Conservation (phyloP, 805 yeast species). For the Metschnikowia aberdeeniae region DNA sequence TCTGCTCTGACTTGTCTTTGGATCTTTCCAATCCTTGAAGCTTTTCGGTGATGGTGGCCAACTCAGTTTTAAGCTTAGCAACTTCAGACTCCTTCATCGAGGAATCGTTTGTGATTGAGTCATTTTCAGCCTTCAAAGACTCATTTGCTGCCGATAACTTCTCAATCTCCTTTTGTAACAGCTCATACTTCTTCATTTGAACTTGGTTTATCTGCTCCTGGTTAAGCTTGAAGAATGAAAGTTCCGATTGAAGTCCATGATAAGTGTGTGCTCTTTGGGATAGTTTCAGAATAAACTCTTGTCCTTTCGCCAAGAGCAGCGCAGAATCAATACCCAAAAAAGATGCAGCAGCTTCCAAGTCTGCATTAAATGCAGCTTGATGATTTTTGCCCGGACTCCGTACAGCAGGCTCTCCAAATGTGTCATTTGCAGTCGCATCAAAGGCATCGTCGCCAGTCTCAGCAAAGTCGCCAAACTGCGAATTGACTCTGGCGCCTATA, state of each 20-base stretch:
- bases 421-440: conserved; percentile 16
- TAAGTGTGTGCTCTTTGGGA: conserved; percentile 24
- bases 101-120: conserved; percentile 7
- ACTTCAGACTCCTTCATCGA: conserved; percentile 3
- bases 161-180: conserved; percentile 19
- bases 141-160: conserved; percentile 22
- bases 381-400: conserved; percentile 2
- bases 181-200: conserved; percentile 21
- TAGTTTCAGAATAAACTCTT: conserved; percentile 19
- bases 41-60: conserved; percentile 16
- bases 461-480: conserved; percentile 10
- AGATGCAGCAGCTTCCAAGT: conserved; percentile 21
- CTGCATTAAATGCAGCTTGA: conserved; percentile 9
- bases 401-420: conserved; percentile 11
- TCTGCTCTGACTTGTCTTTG: conserved; percentile 8
- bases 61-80: conserved; percentile 11
- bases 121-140: conserved; percentile 17
- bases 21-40: conserved; percentile 17
- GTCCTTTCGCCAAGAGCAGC: conserved; percentile 8
- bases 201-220: conserved; percentile 30
- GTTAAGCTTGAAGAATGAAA: conserved; percentile 31
- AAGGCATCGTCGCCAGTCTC: conserved; percentile 16
- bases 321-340: conserved; percentile 27
- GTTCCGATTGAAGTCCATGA: conserved; percentile 28
- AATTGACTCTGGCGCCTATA: conserved; percentile 12